Evolutionary conservation across 2,329 filamentous ascomycete species (phyloP).

Genomic region (Teratosphaeriaceae sp.): DNA sequence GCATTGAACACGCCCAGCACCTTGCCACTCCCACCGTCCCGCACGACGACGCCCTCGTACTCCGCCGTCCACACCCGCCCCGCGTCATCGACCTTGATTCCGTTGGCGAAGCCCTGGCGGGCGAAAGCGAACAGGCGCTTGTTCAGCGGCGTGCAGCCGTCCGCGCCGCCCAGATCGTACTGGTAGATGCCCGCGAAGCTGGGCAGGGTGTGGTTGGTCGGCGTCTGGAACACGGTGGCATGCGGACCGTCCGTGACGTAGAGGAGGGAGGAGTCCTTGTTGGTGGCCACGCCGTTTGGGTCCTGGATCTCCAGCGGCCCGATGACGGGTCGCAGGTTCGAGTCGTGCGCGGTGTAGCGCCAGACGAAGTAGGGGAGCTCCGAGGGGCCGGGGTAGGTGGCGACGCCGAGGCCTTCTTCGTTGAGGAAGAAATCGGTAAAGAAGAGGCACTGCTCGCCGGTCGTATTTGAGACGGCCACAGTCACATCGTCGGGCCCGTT

Average conservation of each 20-base stretch:
- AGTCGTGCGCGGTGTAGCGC: neutral
- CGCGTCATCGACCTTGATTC: neutral
- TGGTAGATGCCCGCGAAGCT: neutral
- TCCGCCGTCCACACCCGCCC: constrained; percentile 1
- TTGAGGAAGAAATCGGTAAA: neutral
- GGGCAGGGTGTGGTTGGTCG: neutral
- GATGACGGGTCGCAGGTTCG: neutral
- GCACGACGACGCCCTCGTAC: neutral
- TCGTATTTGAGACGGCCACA: neutral
- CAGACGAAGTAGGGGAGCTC: neutral
- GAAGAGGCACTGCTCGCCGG: neutral
- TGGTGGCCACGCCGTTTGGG: neutral
- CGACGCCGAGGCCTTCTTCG: neutral
- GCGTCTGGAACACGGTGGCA: neutral
- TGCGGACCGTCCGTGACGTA: neutral
- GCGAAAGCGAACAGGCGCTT: neutral
- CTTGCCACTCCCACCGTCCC: neutral
- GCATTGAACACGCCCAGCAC: neutral
- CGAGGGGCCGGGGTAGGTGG: neutral
- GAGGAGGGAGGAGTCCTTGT: neutral
- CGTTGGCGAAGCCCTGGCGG: neutral
- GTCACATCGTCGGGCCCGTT: neutral
- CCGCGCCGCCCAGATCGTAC: neutral
- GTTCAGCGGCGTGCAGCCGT: neutral
- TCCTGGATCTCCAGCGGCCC: neutral